Percentiles rank a stretch among this genome's conserved stretches.
Conservation (phyloP, 352 stramenopile genomes). For the Pythium phragmitis region DNA sequence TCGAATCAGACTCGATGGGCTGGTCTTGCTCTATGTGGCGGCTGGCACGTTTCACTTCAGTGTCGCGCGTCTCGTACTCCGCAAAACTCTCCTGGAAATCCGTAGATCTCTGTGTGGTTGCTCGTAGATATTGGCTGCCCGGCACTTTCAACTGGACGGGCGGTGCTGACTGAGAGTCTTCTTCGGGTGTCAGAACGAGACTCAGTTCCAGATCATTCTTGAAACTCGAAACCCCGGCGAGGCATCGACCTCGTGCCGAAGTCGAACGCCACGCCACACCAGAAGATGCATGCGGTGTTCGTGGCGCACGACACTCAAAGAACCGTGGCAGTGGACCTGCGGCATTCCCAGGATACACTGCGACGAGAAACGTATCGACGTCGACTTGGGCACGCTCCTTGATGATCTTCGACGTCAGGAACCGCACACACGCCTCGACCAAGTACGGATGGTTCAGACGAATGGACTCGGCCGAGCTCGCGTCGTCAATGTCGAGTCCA, state of each 20-base stretch:
- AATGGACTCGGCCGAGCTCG: constrained; percentile 23
- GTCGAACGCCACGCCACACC: constrained; percentile 39
- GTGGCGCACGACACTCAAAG: constrained; percentile 59
- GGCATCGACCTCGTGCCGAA: constrained; percentile 38
- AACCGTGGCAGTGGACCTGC: constrained; percentile 56
- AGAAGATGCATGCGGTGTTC: constrained; percentile 5
- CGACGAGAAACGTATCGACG: constrained; percentile 64
- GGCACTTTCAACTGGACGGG: background rate
- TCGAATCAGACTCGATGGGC: background rate
- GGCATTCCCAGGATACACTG: constrained; percentile 42
- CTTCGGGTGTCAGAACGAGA: constrained; percentile 27
- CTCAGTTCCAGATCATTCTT: constrained; percentile 46
- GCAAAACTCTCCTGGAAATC: background rate
- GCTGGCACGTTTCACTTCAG: background rate
- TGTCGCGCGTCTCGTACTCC: background rate
- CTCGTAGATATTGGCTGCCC: background rate
- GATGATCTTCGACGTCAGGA: constrained; percentile 47
- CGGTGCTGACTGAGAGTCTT: background rate
- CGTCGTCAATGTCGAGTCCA: constrained; percentile 53
- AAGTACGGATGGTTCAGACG: constrained; percentile 55
- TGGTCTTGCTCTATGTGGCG: background rate
- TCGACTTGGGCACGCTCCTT: constrained; percentile 58
- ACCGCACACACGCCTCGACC: constrained; percentile 58
- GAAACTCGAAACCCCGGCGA: constrained; percentile 61
- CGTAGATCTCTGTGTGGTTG: background rate